These are phyloP conservation scores for Pythium brachiatum DNA, from an alignment of 352 stramenopile species.

Conservation along the genomic window DNA sequence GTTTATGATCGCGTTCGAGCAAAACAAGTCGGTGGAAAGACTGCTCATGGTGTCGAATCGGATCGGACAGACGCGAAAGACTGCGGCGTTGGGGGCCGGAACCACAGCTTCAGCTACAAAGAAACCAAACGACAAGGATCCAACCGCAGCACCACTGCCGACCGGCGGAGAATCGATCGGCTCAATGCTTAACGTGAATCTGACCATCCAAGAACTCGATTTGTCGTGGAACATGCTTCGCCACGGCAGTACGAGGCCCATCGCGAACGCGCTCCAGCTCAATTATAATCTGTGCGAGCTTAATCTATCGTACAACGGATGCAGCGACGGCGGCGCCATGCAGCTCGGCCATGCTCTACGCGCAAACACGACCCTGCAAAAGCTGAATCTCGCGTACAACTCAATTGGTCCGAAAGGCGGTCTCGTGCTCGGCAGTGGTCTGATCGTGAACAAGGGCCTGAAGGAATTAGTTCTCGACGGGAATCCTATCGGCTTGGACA, in stretches of 20 bases:
- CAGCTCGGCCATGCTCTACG: constrained; percentile 55
- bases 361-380: constrained; percentile 39
- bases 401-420: constrained; percentile 52
- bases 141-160: constrained; percentile 25
- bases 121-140: constrained; percentile 32
- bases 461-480: constrained; percentile 53
- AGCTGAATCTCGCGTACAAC: constrained; percentile 63
- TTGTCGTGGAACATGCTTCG: constrained; percentile 86
- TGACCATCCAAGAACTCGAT: constrained; percentile 65
- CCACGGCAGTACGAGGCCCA: constrained; percentile 33
- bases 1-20: constrained; percentile 67
- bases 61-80: constrained; percentile 52
- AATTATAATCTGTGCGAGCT: constrained; percentile 69
- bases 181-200: constrained; percentile 78
- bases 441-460: constrained; percentile 48
- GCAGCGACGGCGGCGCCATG: constrained; percentile 54
- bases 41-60: constrained; percentile 70
- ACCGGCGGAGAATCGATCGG: constrained; percentile 77
- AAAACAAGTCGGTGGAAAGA: constrained; percentile 68
- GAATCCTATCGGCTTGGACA: constrained; percentile 55
- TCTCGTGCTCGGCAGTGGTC: constrained; percentile 49
- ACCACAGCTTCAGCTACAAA: constrained; percentile 1
- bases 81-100: constrained; percentile 15
- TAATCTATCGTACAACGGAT: constrained; percentile 63
- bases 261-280: constrained; percentile 46